Percentiles rank a stretch among this genome's conserved stretches.
Conservation (phyloP, 345 rosid genomes). For the Salix exigua region DNA sequence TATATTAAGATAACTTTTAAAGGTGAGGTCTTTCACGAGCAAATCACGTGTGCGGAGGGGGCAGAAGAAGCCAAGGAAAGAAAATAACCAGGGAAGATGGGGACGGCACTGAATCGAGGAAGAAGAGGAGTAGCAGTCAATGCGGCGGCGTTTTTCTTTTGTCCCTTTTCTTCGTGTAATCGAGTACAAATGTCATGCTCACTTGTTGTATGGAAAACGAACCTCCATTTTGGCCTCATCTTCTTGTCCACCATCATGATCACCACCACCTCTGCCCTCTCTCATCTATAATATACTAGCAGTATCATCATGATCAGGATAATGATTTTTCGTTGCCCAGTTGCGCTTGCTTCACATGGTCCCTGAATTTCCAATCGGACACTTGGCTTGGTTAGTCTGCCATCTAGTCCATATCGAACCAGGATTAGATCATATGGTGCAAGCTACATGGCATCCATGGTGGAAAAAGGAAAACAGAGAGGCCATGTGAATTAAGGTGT, state of each 20-base stretch:
- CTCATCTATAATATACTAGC: constrained; percentile 13
- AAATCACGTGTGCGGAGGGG: not conserved
- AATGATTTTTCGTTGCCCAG: constrained; percentile 19
- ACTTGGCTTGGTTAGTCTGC: constrained; percentile 1
- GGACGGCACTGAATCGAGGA: not conserved
- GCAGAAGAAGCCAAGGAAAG: not conserved
- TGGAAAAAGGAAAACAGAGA: too few species aligned
- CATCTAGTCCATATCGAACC: constrained; percentile 3
- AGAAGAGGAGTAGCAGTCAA: constrained; percentile 28
- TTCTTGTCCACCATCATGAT: constrained; percentile 10
- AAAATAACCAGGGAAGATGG: not conserved
- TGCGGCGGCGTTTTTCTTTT: constrained; percentile 35
- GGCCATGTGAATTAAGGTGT: not conserved
- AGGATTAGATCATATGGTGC: not conserved
- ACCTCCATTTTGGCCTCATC: constrained; percentile 32
- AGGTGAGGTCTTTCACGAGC: not conserved
- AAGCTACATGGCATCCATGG: not conserved
- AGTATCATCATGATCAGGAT: constrained; percentile 10
- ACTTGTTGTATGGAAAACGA: constrained; percentile 31
- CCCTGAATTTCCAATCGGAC: constrained; percentile 21
- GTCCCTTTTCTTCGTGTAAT: constrained; percentile 34
- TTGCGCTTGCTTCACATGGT: constrained; percentile 33
- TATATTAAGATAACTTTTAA: not conserved
- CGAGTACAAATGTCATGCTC: constrained; percentile 32
- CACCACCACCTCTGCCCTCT: constrained; percentile 18